These are phyloP conservation scores for Rhodomyrtus tomentosa DNA, from an alignment of 345 rosid species.

Conservation along the genomic window DNA sequence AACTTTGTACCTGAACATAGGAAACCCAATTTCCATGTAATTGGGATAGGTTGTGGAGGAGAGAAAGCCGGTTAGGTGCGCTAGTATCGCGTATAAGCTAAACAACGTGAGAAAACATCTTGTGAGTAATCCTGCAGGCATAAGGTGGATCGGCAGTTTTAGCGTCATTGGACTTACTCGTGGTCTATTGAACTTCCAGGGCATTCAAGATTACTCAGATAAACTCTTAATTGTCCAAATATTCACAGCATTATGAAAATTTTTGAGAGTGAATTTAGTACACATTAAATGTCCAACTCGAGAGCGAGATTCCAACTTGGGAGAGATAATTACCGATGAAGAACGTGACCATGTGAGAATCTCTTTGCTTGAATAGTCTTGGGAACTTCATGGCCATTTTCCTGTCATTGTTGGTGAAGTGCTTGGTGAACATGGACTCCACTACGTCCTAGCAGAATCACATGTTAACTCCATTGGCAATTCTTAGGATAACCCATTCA, in stretches of 20 bases:
- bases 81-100: slow-evolving; percentile 61
- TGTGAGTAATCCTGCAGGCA: slow-evolving; percentile 65
- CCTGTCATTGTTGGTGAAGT: slow-evolving; percentile 84
- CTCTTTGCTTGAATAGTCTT: slow-evolving; percentile 65
- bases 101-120: slow-evolving; percentile 81
- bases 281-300: no score
- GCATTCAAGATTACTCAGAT: background rate
- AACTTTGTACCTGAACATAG: slow-evolving; percentile 71
- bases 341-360: slow-evolving; percentile 91
- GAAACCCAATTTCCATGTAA: slow-evolving; percentile 79
- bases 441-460: slow-evolving; percentile 59
- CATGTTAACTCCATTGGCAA: no score
- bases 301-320: no score
- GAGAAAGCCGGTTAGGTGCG: slow-evolving; percentile 70
- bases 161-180: no score
- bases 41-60: slow-evolving; percentile 15
- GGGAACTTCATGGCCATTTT: slow-evolving; percentile 93
- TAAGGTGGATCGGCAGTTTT: background rate
- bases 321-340: slow-evolving; percentile 52
- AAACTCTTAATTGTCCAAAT: background rate
- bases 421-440: slow-evolving; percentile 89
- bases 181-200: no score
- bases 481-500: no score
- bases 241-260: background rate
- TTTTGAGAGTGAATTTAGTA: no score